Base-by-base conservation (phyloP, 208 protist genomes). In the Plasmodiophora brassicae region DNA sequence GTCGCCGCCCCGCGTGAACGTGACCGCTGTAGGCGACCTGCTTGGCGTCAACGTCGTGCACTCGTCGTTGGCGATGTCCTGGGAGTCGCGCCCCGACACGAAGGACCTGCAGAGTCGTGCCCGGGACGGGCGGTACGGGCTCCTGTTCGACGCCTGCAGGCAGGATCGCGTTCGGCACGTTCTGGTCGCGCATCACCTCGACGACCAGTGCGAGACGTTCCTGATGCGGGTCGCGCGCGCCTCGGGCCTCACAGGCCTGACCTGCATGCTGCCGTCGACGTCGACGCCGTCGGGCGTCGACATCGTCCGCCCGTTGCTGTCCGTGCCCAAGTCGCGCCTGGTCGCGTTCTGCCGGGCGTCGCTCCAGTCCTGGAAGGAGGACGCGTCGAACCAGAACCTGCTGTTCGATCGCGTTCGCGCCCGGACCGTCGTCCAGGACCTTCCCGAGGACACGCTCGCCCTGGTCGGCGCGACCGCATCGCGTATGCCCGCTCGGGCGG, bases 151-250 rank as follows among this genome's bases (percentile, higher is more conserved):
- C 10, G 65, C 65, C 14, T 78, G 65, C 65, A 32, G 5, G 20
- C 5, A 38, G 65, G 5, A 78, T 32, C n/a, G 5, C 32, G 41
- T 78, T 78, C 32, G 41, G 10, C 65, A 32, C 14, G 32, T 78
- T 14, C 65, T 78, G 5, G 65, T 78, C 5, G 65, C 65, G 10
- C 65, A 78, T 32, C 5, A 78, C 41, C 65, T 78, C 65, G 41
- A 78, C n/a, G 65, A 78, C 41, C 65, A 78, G n/a, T 44, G 10
- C 41, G 65, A 78, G 65, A 78, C 65, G 65, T 78, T 78, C 65
- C 65, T 78, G 10, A n/a, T 78, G 14, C 5, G 65, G 5, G 10
- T 78, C 32, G 65, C 65, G 20, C 65, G 65, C 32, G 65, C 65
- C 20, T 44, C 32, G 32, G 65, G 65, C n/a, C 32, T 78, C n/a